Percentiles rank a stretch among this genome's conserved stretches.
phyloP scores from a whole-genome alignment of 2,329 filamentous ascomycete species.

The Didymella glomerata region DNA sequence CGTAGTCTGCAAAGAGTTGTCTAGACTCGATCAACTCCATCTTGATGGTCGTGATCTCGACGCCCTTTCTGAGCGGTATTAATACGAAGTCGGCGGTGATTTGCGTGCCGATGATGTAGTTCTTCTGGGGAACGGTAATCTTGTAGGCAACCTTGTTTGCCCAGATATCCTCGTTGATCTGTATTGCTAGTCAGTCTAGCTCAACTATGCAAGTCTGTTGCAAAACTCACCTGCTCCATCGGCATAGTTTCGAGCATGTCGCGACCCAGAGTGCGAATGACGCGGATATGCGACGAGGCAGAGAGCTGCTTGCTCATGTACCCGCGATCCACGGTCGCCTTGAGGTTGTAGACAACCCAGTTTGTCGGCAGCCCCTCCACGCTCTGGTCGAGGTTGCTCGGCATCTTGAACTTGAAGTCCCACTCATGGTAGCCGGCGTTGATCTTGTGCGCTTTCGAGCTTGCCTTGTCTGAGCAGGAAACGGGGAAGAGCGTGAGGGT shows the following conservation, averaged over 20 bases:
- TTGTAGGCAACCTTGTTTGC: constrained; percentile 97
- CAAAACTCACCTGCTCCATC: constrained; percentile 43
- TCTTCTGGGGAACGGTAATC: constrained; percentile 91
- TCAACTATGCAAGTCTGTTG: too few species aligned
- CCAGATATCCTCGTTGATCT: constrained; percentile 94
- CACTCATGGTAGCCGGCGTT: constrained; percentile 60
- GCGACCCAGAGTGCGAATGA: constrained; percentile 58
- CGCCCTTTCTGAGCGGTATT: constrained; percentile 85
- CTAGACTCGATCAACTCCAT: constrained; percentile 77
- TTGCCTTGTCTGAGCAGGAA: constrained; percentile 39
- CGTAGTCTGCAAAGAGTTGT: constrained; percentile 55
- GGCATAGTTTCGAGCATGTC: constrained; percentile 74
- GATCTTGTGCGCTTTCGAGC: constrained; percentile 57
- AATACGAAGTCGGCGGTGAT: constrained; percentile 87
- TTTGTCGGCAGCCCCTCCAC: constrained; percentile 88
- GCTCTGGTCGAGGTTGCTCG: constrained; percentile 73
- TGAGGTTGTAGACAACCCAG: constrained; percentile 88
- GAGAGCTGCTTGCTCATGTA: constrained; percentile 89
- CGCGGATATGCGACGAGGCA: constrained; percentile 70
- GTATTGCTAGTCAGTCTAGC: not conserved
- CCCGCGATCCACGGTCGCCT: constrained; percentile 85
- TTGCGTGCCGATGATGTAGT: constrained; percentile 89
- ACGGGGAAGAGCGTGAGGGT: constrained; percentile 56
- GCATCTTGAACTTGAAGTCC: constrained; percentile 60
- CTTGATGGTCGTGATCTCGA: constrained; percentile 83